Evolutionary conservation across 2,329 filamentous ascomycete species (phyloP), one percentile per base, ranked within the genome.

Genomic region (Davidsoniella virescens): DNA sequence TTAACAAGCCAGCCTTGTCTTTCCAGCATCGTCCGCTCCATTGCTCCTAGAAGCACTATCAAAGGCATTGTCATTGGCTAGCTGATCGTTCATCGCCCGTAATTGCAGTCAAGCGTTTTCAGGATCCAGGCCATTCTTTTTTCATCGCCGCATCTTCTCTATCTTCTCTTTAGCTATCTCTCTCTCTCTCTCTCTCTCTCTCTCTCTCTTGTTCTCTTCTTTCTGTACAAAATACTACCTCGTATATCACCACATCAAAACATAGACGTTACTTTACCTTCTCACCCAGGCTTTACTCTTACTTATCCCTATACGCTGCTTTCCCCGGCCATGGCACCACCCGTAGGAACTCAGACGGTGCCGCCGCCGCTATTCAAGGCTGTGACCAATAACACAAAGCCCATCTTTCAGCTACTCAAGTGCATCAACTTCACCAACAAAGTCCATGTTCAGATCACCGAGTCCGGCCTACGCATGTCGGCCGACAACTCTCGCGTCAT

Each of bases 401-500:
- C 86, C 51, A 72, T 92, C 25, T 82, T 82, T 60, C 77, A 72
- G 65, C 72, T 70, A 20, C 66, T 72, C 52, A 72, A 65, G 56
- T 82, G 65, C 62, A 82, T 75, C 63, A 72, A 67, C 61, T 77
- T 72, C 67, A 71, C 71, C 57, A 73, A 68, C 58, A 77, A 71
- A 63, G 67, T 76, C 52, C 66, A 76, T 62, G 66, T 79, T 56
- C 84, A 90, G 62, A 85, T 98, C 54, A 86, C 83, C 10, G 77
- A 82, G 49, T 82, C 92, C 56, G 88, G 88, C 8, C 73, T 98
- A 55, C 80, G 86, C 52, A 92, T 98, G 62, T 82, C 84, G 16
- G 87, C 84, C 23, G 87, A 95, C 59, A 85, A 95, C 60, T 80
- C 84, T 9, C 81, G 86, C 55, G 85, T 90, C 20, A 88, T 96